Conservation (phyloP, 495 filamentous ascomycete species). For the Ascobolus immersus region DNA sequence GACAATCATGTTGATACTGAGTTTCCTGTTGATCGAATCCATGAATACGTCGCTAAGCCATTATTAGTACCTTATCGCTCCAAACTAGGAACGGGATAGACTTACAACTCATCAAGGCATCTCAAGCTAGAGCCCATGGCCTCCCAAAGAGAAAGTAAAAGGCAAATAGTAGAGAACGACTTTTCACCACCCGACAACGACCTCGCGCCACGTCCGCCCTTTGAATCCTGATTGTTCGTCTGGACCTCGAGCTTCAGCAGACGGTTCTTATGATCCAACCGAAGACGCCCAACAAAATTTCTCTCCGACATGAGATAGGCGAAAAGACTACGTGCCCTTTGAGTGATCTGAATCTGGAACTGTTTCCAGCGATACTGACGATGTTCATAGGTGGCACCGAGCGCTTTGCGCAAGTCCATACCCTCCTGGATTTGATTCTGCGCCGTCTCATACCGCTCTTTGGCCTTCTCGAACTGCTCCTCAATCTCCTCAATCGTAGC, state of each 20-base stretch:
- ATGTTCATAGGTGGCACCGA: conserved; percentile 18
- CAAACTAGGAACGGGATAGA: conserved; percentile 3
- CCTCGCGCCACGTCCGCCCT: conserved; percentile 50
- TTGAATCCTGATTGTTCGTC: conserved; percentile 38
- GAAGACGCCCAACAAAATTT: conserved; percentile 57
- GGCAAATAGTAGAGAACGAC: conserved; percentile 86
- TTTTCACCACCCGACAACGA: conserved; percentile 91
- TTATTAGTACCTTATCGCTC: too few relatives aligned
- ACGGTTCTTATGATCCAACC: conserved; percentile 55
- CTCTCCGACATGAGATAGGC: conserved; percentile 67
- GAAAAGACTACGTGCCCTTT: conserved; percentile 62
- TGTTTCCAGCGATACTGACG: conserved; percentile 51
- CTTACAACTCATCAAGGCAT: conserved; percentile 84
- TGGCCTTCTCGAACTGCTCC: conserved; percentile 19
- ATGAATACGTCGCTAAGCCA: conserved; percentile 74
- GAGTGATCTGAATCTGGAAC: conserved; percentile 63
- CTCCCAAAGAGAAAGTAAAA: conserved; percentile 82
- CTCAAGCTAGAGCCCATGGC: conserved; percentile 89
- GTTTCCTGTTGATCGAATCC: conserved; percentile 84
- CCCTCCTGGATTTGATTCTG: conserved; percentile 24
- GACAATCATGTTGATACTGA: conserved; percentile 88
- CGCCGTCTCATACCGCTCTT: conserved; percentile 18
- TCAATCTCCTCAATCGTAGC: conserved; percentile 18
- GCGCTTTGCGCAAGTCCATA: conserved; percentile 27
- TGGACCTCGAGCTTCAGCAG: conserved; percentile 61